Conservation (phyloP, 352 stramenopile genomes). For the Globisporangium sylvaticum region DNA sequence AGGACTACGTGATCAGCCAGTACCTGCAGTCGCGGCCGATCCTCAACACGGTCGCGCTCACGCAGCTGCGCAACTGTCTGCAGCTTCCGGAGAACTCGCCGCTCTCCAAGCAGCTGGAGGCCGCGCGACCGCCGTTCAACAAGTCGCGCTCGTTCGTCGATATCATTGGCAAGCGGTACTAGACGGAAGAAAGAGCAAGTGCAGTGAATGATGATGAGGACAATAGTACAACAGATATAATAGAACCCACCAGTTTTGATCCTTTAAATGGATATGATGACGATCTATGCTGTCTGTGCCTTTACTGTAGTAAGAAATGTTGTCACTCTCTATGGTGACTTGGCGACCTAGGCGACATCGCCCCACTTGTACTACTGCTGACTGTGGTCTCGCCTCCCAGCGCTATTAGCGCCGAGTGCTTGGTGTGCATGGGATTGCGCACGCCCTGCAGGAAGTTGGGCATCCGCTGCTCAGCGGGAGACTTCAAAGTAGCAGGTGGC, state of each 20-base stretch:
- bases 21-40: conserved; percentile 39
- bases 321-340: not conserved
- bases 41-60: conserved; percentile 37
- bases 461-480: conserved; percentile 30
- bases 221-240: not conserved
- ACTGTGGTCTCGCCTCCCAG: not conserved
- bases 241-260: conserved; percentile 8
- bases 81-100: conserved; percentile 49
- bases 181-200: not conserved
- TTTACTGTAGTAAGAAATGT: too few relatives aligned
- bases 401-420: conserved; percentile 11
- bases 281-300: not conserved
- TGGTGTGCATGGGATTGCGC: conserved; percentile 33
- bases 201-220: not conserved
- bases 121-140: conserved; percentile 17
- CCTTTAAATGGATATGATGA: not conserved
- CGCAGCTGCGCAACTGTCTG: conserved; percentile 49
- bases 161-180: conserved; percentile 29
- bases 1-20: conserved; percentile 40
- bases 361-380: not conserved
- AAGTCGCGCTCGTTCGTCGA: conserved; percentile 40
- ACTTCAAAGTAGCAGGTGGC: conserved; percentile 1
- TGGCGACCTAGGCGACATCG: not conserved
- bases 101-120: conserved; percentile 44
- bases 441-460: conserved; percentile 49